Percentiles rank a stretch among this genome's conserved stretches.
phyloP scores from a whole-genome alignment of 1,284 basidiomycete genomes.

The Microbotryum saponariae region DNA sequence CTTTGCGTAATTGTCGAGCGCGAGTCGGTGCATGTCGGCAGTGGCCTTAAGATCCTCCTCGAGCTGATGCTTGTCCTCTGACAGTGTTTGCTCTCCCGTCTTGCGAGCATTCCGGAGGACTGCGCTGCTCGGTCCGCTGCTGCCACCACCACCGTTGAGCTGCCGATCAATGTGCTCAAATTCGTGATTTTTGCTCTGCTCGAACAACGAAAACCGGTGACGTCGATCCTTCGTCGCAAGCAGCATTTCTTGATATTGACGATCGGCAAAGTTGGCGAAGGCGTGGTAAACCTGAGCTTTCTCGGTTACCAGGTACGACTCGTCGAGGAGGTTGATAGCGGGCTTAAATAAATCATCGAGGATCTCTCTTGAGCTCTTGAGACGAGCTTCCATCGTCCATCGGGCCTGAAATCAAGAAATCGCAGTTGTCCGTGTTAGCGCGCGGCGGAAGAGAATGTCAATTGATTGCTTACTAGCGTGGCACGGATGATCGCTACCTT shows the following conservation, averaged over 20 bases:
- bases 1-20: conserved; percentile 74
- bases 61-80: conserved; percentile 57
- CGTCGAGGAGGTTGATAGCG: conserved; percentile 45
- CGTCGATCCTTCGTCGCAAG: conserved; percentile 31
- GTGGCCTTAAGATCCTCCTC: conserved; percentile 54
- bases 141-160: conserved; percentile 39
- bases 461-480: conserved; percentile 50
- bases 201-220: conserved; percentile 39
- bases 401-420: conserved; percentile 53
- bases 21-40: conserved; percentile 60
- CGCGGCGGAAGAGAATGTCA: neutral
- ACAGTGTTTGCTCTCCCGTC: conserved; percentile 46
- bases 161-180: conserved; percentile 42
- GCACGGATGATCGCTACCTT: conserved; percentile 37
- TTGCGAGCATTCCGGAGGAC: conserved; percentile 4
- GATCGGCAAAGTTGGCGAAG: conserved; percentile 81
- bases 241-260: conserved; percentile 59
- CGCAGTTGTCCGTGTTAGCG: neutral
- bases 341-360: conserved; percentile 60
- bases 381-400: conserved; percentile 79
- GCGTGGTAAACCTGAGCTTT: conserved; percentile 66
- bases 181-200: conserved; percentile 32
- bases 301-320: neutral
- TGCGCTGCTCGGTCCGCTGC: conserved; percentile 4
- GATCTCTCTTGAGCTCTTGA: conserved; percentile 73